A percentile compares a stretch with the other conserved stretches of the same genome.
Conservation (phyloP, 108 stramenopile genomes). For the Seminavis robusta region DNA sequence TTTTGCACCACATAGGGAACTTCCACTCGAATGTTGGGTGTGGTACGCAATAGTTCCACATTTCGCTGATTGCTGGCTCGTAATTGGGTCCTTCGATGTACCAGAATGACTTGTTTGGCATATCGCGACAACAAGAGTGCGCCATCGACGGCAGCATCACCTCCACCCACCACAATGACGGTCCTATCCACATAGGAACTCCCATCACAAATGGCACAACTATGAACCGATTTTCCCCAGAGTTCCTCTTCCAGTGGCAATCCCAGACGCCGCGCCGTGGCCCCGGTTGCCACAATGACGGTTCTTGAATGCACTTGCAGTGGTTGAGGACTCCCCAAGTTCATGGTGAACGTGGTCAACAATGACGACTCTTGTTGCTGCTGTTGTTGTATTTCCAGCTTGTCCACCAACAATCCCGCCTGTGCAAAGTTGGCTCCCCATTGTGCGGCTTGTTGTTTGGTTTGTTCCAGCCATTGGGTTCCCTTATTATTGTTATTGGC, state of each 20-base stretch:
- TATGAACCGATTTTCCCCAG: constrained; percentile 74
- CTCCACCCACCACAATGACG: constrained; percentile 93
- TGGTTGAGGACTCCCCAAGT: too few species aligned
- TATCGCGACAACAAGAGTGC: constrained; percentile 79
- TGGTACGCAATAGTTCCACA: constrained; percentile 40
- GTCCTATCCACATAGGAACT: constrained; percentile 61
- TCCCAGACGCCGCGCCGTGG: constrained; percentile 72
- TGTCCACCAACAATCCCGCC: constrained; percentile 27
- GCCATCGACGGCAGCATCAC: constrained; percentile 90
- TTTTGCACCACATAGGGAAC: constrained; percentile 26
- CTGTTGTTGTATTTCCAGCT: background rate
- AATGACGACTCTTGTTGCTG: background rate
- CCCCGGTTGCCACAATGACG: constrained; percentile 82
- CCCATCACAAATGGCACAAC: constrained; percentile 93
- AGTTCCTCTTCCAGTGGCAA: constrained; percentile 67
- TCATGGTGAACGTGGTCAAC: too few species aligned
- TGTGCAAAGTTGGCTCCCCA: constrained; percentile 39
- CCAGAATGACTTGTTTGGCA: constrained; percentile 67
- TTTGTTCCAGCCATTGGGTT: constrained; percentile 32
- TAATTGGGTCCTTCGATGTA: constrained; percentile 82
- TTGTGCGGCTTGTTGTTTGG: constrained; percentile 28
- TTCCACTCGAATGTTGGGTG: constrained; percentile 35
- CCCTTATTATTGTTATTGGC: constrained; percentile 15
- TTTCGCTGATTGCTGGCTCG: constrained; percentile 67
- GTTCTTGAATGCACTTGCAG: too few species aligned